phyloP scores from a whole-genome alignment of 2,329 filamentous ascomycete species.

The Venturia pyrina region DNA sequence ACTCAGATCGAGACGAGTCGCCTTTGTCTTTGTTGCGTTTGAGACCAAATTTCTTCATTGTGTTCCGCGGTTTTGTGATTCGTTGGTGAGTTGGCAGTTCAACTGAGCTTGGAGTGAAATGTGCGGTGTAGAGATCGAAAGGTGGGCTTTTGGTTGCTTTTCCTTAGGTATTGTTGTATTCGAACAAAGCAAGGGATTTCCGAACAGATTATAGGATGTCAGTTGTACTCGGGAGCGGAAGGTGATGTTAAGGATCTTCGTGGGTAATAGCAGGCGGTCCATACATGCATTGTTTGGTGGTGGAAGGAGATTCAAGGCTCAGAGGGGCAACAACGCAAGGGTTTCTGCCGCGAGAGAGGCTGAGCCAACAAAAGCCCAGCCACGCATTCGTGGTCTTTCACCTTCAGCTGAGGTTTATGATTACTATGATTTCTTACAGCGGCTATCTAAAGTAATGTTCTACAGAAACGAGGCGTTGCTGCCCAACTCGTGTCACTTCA shows the following conservation, averaged over 20 bases:
- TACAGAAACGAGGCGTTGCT: background rate
- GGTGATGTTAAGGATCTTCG: background rate
- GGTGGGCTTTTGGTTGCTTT: background rate
- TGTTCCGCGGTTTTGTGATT: slow-evolving; percentile 20
- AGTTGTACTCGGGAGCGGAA: background rate
- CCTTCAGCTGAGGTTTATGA: background rate
- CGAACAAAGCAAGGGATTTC: background rate
- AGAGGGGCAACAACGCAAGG: background rate
- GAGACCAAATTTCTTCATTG: slow-evolving; percentile 36
- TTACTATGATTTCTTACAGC: background rate
- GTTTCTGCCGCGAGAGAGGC: background rate
- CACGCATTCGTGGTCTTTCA: background rate
- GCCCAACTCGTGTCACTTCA: background rate
- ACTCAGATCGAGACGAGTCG: slow-evolving; percentile 42
- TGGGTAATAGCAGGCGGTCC: background rate
- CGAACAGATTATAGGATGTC: background rate
- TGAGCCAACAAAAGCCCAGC: background rate
- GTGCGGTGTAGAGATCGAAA: slow-evolving; percentile 5
- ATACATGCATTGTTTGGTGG: background rate
- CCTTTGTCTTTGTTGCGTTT: slow-evolving; percentile 35
- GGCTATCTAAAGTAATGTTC: background rate
- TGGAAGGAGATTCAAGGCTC: background rate
- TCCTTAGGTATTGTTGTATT: background rate
- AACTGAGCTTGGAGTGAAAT: slow-evolving; percentile 2
- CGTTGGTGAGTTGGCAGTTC: background rate